Evolutionary conservation across 2,329 filamentous ascomycete genomes (phyloP).

Genomic region (Leptographium lundbergii): DNA sequence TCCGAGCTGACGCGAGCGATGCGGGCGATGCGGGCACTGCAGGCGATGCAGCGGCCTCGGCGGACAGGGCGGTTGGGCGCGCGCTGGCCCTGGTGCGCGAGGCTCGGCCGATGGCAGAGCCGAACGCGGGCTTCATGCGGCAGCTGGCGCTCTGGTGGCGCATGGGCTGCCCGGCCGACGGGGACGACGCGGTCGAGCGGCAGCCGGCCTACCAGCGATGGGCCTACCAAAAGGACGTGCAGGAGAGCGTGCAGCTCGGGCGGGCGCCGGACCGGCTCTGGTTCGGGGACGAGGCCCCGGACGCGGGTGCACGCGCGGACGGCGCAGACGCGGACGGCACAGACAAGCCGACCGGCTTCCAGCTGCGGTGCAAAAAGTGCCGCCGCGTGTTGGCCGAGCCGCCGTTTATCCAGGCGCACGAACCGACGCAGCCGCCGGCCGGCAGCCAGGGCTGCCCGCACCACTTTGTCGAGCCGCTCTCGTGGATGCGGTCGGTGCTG

Average conservation of each 20-base stretch:
- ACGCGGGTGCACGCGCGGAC: too few relatives aligned
- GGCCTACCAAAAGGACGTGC: conserved; percentile 42
- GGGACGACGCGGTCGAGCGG: conserved; percentile 40
- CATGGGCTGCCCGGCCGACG: conserved; percentile 63
- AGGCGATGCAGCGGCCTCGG: conserved; percentile 23
- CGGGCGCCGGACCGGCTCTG: conserved; percentile 72
- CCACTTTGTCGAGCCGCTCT: conserved; percentile 80
- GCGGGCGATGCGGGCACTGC: conserved; percentile 12
- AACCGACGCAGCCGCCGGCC: conserved; percentile 3
- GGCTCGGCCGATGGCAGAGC: conserved; percentile 67
- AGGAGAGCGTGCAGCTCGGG: conserved; percentile 52
- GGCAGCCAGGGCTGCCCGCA: conserved; percentile 53
- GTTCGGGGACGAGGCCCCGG: conserved; percentile 60
- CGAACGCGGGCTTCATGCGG: conserved; percentile 82
- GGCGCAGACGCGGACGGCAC: not conserved
- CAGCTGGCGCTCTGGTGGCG: conserved; percentile 79
- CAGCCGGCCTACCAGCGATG: conserved; percentile 70
- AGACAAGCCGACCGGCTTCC: conserved; percentile 23
- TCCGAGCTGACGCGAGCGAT: conserved; percentile 17
- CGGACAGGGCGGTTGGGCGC: conserved; percentile 34
- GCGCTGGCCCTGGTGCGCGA: conserved; percentile 60
- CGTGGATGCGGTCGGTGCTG: conserved; percentile 84
- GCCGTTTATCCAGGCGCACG: conserved; percentile 55
- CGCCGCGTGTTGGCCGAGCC: conserved; percentile 47
- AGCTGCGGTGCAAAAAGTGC: conserved; percentile 86